A percentile compares a stretch with the other conserved stretches of the same genome.
Conservation (phyloP, 768 basidiomycete species). For the Ramaria rubella region DNA sequence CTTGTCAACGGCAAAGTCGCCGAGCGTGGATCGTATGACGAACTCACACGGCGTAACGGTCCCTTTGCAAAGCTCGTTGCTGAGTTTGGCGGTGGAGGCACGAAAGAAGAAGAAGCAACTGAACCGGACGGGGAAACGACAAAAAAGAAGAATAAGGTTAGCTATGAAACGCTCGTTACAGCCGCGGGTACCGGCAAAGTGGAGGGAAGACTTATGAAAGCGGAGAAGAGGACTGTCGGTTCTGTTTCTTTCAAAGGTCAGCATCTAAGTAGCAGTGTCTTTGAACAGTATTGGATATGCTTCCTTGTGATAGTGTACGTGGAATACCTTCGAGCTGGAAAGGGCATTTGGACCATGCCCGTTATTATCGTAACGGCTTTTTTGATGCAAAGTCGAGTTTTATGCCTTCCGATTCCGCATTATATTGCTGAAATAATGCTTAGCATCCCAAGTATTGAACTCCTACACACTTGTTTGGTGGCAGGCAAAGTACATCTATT, state of each 20-base stretch:
- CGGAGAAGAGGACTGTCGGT: conserved; percentile 60
- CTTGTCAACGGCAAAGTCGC: conserved; percentile 38
- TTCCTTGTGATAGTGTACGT: conserved; percentile 58
- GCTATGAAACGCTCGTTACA: neutral
- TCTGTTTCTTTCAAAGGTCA: conserved; percentile 46
- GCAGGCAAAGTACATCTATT: conserved; percentile 48
- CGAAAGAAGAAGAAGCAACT: conserved; percentile 32
- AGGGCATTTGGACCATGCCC: conserved; percentile 43
- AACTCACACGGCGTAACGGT: conserved; percentile 43
- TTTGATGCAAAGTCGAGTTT: conserved; percentile 44
- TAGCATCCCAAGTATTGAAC: conserved; percentile 46
- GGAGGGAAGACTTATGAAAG: conserved; percentile 59
- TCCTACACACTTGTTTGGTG: conserved; percentile 69
- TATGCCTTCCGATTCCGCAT: neutral
- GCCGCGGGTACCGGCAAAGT: conserved; percentile 54
- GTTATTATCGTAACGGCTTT: conserved; percentile 43
- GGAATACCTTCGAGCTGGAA: conserved; percentile 51
- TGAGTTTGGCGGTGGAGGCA: conserved; percentile 50
- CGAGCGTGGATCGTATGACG: conserved; percentile 45
- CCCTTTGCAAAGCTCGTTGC: conserved; percentile 51
- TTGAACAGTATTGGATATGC: neutral
- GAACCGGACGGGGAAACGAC: conserved; percentile 23
- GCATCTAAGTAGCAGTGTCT: conserved; percentile 7
- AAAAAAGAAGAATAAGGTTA: conserved; percentile 19
- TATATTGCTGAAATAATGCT: too few relatives aligned